A percentile compares a stretch with the other conserved stretches of the same genome.
Conservation (phyloP, 441 rosid genomes). For the Rhodomyrtus psidioides region DNA sequence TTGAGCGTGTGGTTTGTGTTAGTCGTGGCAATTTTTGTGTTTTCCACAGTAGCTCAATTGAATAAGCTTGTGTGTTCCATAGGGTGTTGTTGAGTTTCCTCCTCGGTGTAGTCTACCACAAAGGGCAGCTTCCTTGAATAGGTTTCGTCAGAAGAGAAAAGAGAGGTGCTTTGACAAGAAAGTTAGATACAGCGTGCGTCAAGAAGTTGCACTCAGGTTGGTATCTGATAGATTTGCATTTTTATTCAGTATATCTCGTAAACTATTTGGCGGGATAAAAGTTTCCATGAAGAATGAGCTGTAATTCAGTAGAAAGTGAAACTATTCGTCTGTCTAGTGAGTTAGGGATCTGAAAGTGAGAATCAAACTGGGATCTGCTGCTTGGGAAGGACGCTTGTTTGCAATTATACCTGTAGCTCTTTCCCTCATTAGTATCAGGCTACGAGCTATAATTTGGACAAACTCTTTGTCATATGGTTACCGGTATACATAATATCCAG, state of each 20-base stretch:
- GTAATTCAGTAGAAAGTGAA: neutral
- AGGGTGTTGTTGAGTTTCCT: slow-evolving; percentile 60
- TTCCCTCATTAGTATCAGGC: neutral
- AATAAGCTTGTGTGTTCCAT: neutral
- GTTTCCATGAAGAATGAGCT: neutral
- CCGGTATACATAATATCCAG: neutral
- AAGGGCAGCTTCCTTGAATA: slow-evolving; percentile 74
- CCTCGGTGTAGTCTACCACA: slow-evolving; percentile 66
- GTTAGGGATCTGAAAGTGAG: neutral
- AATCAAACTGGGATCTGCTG: neutral
- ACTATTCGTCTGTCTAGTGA: neutral
- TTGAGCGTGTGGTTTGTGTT: neutral
- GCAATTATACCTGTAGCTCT: neutral
- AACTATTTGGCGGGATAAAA: neutral
- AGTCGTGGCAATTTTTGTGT: neutral
- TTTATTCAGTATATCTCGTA: neutral
- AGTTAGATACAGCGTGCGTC: slow-evolving; percentile 93
- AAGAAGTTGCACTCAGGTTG: slow-evolving; percentile 95
- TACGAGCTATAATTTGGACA: neutral
- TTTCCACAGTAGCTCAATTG: neutral
- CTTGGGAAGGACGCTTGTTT: neutral
- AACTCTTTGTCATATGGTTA: neutral
- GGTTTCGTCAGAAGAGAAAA: slow-evolving; percentile 92
- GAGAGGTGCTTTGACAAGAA: slow-evolving; percentile 91
- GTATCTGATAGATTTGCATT: neutral